Conservation (phyloP, 495 filamentous ascomycete species). For the Annulohypoxylon maeteangense region DNA sequence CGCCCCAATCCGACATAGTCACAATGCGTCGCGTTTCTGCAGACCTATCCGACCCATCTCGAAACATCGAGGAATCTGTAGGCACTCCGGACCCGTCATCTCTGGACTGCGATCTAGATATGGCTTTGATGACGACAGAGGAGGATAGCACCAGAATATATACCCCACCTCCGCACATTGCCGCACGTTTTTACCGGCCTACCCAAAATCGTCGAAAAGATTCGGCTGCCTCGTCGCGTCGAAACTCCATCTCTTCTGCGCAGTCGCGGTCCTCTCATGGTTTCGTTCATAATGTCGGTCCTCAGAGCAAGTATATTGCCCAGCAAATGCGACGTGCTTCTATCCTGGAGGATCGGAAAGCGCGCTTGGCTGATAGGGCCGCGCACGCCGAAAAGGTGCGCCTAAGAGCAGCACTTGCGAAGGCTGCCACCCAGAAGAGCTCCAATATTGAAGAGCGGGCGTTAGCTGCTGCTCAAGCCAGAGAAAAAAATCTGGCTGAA, state of each 20-base stretch:
- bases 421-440: constrained; percentile 72
- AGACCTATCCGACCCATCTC: constrained; percentile 56
- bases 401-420: constrained; percentile 83
- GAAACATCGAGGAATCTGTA: constrained; percentile 58
- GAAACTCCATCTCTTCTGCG: constrained; percentile 87
- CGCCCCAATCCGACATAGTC: constrained; percentile 21
- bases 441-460: constrained; percentile 82
- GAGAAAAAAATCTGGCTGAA: constrained; percentile 91
- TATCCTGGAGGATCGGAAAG: constrained; percentile 93
- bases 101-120: constrained; percentile 49
- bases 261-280: constrained; percentile 75
- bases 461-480: constrained; percentile 87
- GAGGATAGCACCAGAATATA: constrained; percentile 59
- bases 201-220: constrained; percentile 78
- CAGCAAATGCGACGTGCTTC: constrained; percentile 91
- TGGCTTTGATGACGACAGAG: constrained; percentile 53
- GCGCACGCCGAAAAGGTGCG: constrained; percentile 98
- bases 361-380: constrained; percentile 89
- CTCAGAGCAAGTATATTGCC: constrained; percentile 83
- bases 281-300: constrained; percentile 67
- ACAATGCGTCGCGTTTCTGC: constrained; percentile 57
- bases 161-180: constrained; percentile 82
- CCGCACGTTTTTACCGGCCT: constrained; percentile 84
- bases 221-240: constrained; percentile 85
- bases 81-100: constrained; percentile 49